phyloP scores from a whole-genome alignment of 345 rosid genomes.

The Raphanus raphanistrum region DNA sequence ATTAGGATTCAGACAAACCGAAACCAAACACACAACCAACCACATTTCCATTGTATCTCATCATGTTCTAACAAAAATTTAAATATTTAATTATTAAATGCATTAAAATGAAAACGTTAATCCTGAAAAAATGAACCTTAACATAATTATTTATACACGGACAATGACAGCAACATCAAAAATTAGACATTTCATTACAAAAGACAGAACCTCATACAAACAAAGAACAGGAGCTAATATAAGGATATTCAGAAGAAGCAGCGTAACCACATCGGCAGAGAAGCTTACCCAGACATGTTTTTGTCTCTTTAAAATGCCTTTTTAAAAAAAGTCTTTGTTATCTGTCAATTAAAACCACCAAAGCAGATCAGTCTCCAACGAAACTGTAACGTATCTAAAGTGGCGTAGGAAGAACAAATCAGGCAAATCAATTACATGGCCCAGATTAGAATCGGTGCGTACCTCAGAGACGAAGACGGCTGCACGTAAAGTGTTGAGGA shows the following conservation, averaged over 20 bases:
- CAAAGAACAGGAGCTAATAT: neutral
- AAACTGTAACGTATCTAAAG: neutral
- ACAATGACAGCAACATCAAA: neutral
- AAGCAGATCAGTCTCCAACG: neutral
- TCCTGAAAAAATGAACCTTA: too few relatives aligned
- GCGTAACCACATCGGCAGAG: neutral
- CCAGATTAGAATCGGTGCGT: neutral
- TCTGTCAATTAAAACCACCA: constrained; percentile 11
- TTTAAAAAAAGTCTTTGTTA: neutral
- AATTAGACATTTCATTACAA: neutral
- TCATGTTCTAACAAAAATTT: neutral
- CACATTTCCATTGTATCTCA: neutral
- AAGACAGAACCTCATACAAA: neutral
- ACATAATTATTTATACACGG: too few relatives aligned
- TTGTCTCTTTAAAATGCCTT: constrained; percentile 18
- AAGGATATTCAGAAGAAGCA: neutral
- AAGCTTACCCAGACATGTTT: constrained; percentile 1
- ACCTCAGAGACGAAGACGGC: constrained; percentile 41
- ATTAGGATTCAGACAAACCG: neutral
- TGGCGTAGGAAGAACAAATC: neutral
- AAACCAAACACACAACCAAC: neutral
- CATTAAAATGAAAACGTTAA: neutral
- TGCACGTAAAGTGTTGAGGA: constrained; percentile 15
- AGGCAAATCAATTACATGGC: neutral
- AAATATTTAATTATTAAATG: too few relatives aligned